Base-by-base conservation (phyloP, 2,329 filamentous ascomycete species). In the Xylariales sp. region DNA sequence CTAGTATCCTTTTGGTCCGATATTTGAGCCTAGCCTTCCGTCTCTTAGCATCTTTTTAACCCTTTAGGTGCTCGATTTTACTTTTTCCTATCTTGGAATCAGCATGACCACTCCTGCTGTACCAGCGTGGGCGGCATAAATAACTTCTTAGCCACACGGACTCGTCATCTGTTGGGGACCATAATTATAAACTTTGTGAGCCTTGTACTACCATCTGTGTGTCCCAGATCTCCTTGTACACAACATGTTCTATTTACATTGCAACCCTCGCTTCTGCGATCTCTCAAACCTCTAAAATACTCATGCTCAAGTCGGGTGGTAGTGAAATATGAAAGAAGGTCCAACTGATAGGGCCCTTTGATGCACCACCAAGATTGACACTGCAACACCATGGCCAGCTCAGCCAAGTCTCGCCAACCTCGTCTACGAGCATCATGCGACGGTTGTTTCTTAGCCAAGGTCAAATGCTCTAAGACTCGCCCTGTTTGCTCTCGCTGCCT, bases 391-490 rank as follows among this genome's bases (percentile, higher is more conserved):
- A 68, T 68, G 66, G 28, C 61, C 8, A 50, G 39, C 41, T 3
- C 32, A 34, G 3, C 18, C 3, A 63, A 69, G 30, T 1, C n/a
- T 12, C 67, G 67, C 12, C 50, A 53, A 41, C 80, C 81, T 55
- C 81, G 82, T 53, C 76, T 85, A 36, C 78, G 83, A 66, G 82
- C 82, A 28, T 86, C 85, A 18, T 87, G 85, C 73, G 85, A 87
- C 68, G 83, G 83, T 7, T 87, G 85, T 76, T 86, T 86, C 74
- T 76, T 85, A 23, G 85, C 85, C 68, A 87, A 87, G 73, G 84
- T 87, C 76, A 87, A 86, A 72, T 87, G 85, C 75, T 85, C 83
- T 68, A 87, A 87, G 71, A 78, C 80, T 2, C 78, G 83, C n/a
- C 85, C 85, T 1, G 81, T 86, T 56, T 87, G 85, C 75, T 81